Conservation (phyloP, 2,329 filamentous ascomycete genomes). For the Cladosporium sp. region DNA sequence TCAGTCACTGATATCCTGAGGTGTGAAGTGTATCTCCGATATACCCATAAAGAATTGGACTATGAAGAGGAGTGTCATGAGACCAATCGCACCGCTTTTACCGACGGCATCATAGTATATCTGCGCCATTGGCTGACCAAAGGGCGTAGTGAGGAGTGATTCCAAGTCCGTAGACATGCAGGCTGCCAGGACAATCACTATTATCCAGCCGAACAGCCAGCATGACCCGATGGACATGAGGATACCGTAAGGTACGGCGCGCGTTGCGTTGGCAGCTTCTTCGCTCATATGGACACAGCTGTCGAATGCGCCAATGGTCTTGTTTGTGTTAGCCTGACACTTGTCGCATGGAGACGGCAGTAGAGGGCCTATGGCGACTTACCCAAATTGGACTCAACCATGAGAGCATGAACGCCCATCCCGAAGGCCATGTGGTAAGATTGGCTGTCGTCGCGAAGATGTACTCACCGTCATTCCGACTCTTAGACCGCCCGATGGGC, state of each 20-base stretch:
- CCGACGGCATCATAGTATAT: constrained; percentile 60
- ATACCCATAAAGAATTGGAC: constrained; percentile 58
- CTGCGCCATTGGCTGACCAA: constrained; percentile 58
- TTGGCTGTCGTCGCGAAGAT: constrained; percentile 58
- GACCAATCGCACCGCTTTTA: constrained; percentile 54
- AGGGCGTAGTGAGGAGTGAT: constrained; percentile 45
- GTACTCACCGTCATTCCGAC: constrained; percentile 43
- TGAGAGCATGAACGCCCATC: constrained; percentile 53
- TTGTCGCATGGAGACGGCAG: background rate
- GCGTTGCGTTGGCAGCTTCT: constrained; percentile 57
- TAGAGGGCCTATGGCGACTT: constrained; percentile 26
- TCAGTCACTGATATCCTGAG: too few species aligned
- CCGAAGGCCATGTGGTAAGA: constrained; percentile 49
- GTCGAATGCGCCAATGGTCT: constrained; percentile 46
- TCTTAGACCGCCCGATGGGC: constrained; percentile 41
- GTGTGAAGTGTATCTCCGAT: too few species aligned
- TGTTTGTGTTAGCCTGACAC: background rate
- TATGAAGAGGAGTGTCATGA: constrained; percentile 57
- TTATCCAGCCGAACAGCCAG: constrained; percentile 56
- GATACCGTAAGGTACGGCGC: constrained; percentile 57
- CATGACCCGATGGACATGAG: constrained; percentile 54
- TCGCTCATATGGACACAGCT: constrained; percentile 57
- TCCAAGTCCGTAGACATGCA: constrained; percentile 53
- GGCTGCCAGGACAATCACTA: constrained; percentile 55
- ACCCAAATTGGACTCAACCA: constrained; percentile 63